Evolutionary conservation across 2,329 filamentous ascomycete species (phyloP).

Genomic region (Dothiorella sarmentorum): DNA sequence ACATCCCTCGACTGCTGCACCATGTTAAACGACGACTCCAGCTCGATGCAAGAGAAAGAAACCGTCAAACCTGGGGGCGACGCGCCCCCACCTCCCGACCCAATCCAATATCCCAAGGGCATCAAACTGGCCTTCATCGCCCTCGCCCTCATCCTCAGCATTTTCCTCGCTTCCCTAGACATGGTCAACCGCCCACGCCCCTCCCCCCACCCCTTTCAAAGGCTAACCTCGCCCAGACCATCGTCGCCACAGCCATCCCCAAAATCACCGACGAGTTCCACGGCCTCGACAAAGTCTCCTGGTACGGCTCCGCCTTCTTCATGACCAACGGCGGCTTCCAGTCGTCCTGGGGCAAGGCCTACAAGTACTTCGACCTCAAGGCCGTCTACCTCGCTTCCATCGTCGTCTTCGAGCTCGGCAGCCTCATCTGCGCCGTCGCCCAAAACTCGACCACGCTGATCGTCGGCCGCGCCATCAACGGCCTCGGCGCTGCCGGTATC

Average conservation of each 20-base stretch:
- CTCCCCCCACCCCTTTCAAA: too few relatives aligned
- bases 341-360: slow-evolving; percentile 46
- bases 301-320: slow-evolving; percentile 42
- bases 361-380: slow-evolving; percentile 41
- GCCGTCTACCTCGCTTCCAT: slow-evolving; percentile 31
- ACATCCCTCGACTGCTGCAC: too few relatives aligned
- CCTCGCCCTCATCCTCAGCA: background rate
- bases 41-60: too few relatives aligned
- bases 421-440: slow-evolving; percentile 46
- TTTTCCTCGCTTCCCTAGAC: background rate
- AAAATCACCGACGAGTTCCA: slow-evolving; percentile 30
- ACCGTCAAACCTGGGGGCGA: too few relatives aligned
- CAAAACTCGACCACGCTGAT: slow-evolving; percentile 38
- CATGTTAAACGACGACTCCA: too few relatives aligned
- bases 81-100: too few relatives aligned
- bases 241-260: slow-evolving; percentile 30
- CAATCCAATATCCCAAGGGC: background rate
- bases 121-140: background rate
- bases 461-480: slow-evolving; percentile 50
- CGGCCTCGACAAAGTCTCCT: slow-evolving; percentile 30
- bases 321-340: slow-evolving; percentile 46
- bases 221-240: slow-evolving; percentile 3
- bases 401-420: slow-evolving; percentile 52
- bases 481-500: slow-evolving; percentile 50
- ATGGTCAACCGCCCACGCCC: background rate